Conservation (phyloP, 2,329 filamentous ascomycete genomes). For the Colletotrichum tropicicola region DNA sequence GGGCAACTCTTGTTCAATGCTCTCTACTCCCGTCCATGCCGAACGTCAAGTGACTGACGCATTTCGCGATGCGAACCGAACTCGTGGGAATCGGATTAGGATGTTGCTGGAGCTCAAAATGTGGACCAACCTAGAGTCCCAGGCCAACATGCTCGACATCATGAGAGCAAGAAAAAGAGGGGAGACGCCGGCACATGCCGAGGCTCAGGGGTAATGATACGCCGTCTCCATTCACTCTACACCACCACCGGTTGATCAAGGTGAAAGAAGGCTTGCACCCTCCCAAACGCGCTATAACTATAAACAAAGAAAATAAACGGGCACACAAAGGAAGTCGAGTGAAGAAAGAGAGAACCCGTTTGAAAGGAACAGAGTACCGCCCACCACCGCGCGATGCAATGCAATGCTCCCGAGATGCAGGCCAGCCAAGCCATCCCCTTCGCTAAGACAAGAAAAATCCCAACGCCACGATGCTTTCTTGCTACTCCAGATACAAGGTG, state of each 20-base stretch:
- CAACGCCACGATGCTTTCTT: slow-evolving; percentile 5
- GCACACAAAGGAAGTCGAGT: neutral
- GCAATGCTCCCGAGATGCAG: slow-evolving; percentile 21
- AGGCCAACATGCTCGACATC: too few species aligned
- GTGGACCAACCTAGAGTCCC: too few species aligned
- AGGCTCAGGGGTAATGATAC: neutral
- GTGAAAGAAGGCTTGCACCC: neutral
- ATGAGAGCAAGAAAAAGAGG: neutral
- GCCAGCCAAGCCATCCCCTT: slow-evolving; percentile 18
- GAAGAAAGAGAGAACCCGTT: neutral
- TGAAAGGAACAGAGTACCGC: neutral
- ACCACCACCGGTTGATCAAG: neutral
- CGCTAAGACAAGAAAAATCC: neutral
- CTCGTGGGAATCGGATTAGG: too few species aligned
- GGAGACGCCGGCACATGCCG: neutral
- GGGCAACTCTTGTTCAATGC: neutral
- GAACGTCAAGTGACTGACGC: neutral
- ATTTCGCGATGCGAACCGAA: too few species aligned
- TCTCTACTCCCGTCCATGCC: neutral
- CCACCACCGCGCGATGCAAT: slow-evolving; percentile 21
- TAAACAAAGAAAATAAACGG: neutral
- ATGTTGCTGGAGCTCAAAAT: too few species aligned
- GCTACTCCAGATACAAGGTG: neutral
- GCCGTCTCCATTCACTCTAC: slow-evolving; percentile 1
- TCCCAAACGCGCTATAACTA: neutral